Percentiles rank a stretch among this genome's conserved stretches.
Conservation (phyloP, 2,329 filamentous ascomycete species). For the Clonostachys solani region DNA sequence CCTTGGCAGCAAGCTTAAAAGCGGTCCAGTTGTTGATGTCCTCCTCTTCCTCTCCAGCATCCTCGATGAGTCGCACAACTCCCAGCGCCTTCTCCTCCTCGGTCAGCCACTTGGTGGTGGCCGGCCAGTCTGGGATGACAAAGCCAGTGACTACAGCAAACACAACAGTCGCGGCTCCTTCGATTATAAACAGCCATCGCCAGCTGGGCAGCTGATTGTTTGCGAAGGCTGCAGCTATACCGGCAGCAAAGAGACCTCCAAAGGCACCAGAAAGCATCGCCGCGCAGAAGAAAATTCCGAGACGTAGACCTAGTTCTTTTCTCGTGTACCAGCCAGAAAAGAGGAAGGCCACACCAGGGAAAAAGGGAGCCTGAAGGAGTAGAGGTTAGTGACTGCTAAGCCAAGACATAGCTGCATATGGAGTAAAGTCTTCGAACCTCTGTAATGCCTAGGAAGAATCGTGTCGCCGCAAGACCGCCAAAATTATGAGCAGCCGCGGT, state of each 20-base stretch:
- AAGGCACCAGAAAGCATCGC: conserved; percentile 32
- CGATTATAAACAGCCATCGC: conserved; percentile 54
- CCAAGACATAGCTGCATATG: not conserved
- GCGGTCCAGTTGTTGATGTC: conserved; percentile 11
- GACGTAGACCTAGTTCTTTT: conserved; percentile 14
- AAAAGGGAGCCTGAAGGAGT: conserved; percentile 10
- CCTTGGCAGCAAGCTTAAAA: conserved; percentile 17
- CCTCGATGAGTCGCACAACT: conserved; percentile 57
- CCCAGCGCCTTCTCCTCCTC: conserved; percentile 51
- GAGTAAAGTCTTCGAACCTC: conserved; percentile 5
- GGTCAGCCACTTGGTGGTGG: conserved; percentile 32
- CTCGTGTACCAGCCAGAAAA: conserved; percentile 19
- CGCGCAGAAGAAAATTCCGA: conserved; percentile 24
- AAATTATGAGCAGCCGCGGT: conserved; percentile 10
- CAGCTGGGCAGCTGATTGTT: conserved; percentile 26
- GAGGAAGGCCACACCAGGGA: conserved; percentile 18
- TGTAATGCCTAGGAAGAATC: conserved; percentile 13
- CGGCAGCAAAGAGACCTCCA: conserved; percentile 35
- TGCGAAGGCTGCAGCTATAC: conserved; percentile 23
- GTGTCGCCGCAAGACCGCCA: conserved; percentile 7
- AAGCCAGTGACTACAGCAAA: conserved; percentile 52
- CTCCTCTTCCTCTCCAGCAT: conserved; percentile 52
- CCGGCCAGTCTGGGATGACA: conserved; percentile 41
- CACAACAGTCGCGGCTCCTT: conserved; percentile 60
- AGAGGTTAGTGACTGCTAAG: not conserved